Evolutionary conservation across 768 basidiomycete genomes (phyloP), one percentile per base, ranked within the genome.

Genomic region (Pulveroboletus sp.): DNA sequence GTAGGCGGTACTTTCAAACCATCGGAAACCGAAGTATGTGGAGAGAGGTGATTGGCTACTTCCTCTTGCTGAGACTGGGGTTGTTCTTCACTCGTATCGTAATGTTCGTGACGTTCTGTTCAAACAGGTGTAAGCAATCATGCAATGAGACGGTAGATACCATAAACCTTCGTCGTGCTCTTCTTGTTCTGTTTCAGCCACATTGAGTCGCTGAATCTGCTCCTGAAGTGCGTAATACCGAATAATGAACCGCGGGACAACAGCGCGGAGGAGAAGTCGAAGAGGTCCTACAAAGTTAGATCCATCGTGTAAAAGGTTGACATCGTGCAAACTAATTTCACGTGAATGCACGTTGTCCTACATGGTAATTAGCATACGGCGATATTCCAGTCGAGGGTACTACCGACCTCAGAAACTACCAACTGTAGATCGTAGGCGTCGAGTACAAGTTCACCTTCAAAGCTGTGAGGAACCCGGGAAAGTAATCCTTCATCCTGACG

Each of bases 351-450:
- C 65, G 60, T 87, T 85, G 62, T 89, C 86, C 86, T 89, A 52
- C 10, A 41, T 37, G 42, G 39, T 37, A 24, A 8, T 69, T 8
- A 57, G 52, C 5, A 52, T 11, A 11, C 6, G 18, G 8, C 17
- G n/a, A 1, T 5, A 27, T n/a, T 39, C 39, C 33, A 12, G 36
- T 36, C 5, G 15, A 43, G 40, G 17, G 36, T 24, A 33, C 39
- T 37, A 47, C 47, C 30, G 45, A 86, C 88, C 79, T 91, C 88
- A 35, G 80, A 79, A 37, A 88, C 69, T 11, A 67, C 65, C 21
- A 91, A 64, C 49, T 82, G 76, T 47, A 91, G 62, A 60, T 88
- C 85, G 56, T 79, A 79, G n/a, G 85, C 85, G 45, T 87, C 81
- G 2, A 91, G 62, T 32, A 81, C 68, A 24, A 91, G 70, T 66